Evolutionary conservation across 306 rosid species (phyloP).

Genomic region (Vachellia pachyceras): DNA sequence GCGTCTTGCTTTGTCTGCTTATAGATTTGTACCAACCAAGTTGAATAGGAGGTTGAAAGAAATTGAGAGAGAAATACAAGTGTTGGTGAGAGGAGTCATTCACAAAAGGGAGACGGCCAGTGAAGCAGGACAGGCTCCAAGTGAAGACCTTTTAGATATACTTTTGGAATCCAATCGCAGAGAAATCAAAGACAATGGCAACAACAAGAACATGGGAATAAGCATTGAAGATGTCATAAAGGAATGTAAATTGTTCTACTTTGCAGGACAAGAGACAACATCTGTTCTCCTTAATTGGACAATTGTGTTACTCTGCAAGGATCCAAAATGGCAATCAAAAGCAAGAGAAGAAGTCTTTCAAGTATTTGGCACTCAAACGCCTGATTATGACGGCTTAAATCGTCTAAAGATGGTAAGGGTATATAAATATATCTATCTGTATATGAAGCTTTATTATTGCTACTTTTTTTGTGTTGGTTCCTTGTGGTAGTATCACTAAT

Average conservation of each 20-base stretch:
- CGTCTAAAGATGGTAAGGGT: slow-evolving; percentile 17
- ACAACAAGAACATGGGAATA: slow-evolving; percentile 11
- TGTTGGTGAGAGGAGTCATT: background rate
- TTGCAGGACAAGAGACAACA: slow-evolving; percentile 49
- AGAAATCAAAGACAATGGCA: background rate
- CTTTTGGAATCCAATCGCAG: slow-evolving; percentile 9
- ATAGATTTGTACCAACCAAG: background rate
- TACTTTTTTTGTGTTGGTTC: too few species aligned
- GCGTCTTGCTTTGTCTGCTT: background rate
- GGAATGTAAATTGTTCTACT: slow-evolving; percentile 46
- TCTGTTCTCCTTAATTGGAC: slow-evolving; percentile 42
- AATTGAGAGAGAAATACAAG: background rate
- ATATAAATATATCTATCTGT: too few species aligned
- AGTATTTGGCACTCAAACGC: slow-evolving; percentile 30
- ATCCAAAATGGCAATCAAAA: slow-evolving; percentile 39
- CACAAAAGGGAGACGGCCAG: background rate
- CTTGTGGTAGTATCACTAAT: background rate
- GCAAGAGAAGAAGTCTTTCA: slow-evolving; percentile 41
- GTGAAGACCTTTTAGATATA: slow-evolving; percentile 33
- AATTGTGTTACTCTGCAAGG: slow-evolving; percentile 22
- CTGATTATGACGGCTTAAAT: slow-evolving; percentile 29
- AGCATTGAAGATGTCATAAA: slow-evolving; percentile 25
- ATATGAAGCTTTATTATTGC: too few species aligned
- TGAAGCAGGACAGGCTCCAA: background rate
- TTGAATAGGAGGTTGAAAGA: background rate